Conservation (phyloP, 106 monocot genomes). For the Dendrobium chrysotoxum region DNA sequence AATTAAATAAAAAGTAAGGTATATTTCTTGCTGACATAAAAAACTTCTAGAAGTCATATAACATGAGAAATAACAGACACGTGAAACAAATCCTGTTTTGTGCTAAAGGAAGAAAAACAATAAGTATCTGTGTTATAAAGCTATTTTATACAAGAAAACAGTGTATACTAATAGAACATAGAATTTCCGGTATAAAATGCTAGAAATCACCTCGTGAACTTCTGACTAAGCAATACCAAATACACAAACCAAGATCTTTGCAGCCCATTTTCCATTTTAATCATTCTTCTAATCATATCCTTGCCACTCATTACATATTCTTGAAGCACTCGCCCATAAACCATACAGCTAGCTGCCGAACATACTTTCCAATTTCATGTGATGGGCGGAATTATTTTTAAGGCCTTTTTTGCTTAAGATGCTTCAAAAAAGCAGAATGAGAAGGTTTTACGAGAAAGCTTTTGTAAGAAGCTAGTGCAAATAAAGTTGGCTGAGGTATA, state of each 20-base stretch:
- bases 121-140: background rate
- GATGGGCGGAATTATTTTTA: background rate
- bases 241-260: background rate
- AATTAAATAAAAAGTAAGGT: background rate
- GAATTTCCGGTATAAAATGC: background rate
- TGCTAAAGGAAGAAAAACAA: background rate
- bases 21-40: background rate
- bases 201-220: background rate
- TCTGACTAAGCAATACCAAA: background rate
- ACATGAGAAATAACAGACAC: background rate
- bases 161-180: background rate
- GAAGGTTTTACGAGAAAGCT: background rate
- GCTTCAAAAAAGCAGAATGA: background rate
- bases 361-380: too few species aligned
- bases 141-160: background rate
- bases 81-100: background rate
- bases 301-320: background rate
- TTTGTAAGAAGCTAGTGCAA: too few species aligned
- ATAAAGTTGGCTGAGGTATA: too few species aligned
- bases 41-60: background rate
- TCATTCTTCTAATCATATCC: background rate
- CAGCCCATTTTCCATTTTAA: background rate
- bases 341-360: too few species aligned
- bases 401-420: background rate
- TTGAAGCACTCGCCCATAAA: background rate